These are phyloP conservation scores for Sphaerobolus stellatus DNA, from an alignment of 1,284 basidiomycete species.

Conservation along the genomic window DNA sequence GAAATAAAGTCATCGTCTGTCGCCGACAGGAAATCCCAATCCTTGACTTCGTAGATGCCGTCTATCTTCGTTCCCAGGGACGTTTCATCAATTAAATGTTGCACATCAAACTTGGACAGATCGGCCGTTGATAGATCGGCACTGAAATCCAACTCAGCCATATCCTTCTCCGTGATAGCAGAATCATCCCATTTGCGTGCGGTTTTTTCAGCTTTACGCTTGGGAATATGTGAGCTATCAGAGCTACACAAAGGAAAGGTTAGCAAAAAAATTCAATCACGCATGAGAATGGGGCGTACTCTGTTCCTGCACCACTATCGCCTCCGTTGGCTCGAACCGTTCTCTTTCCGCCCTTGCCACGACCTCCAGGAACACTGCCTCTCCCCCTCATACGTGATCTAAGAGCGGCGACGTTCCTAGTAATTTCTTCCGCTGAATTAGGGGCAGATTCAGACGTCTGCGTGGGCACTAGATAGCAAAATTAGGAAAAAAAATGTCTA, in stretches of 20 bases:
- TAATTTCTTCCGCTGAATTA: constrained; percentile 82
- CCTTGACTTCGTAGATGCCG: constrained; percentile 92
- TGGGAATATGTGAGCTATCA: constrained; percentile 55
- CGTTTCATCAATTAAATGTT: constrained; percentile 70
- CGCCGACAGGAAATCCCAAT: constrained; percentile 69
- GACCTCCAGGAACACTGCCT: constrained; percentile 57
- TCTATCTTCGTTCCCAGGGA: constrained; percentile 79
- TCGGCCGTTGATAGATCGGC: constrained; percentile 45
- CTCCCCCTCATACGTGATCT: constrained; percentile 78
- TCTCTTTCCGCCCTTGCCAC: constrained; percentile 50
- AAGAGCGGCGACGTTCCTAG: constrained; percentile 87
- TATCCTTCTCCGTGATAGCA: constrained; percentile 76
- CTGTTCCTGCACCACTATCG: constrained; percentile 62
- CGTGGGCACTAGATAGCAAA: constrained; percentile 49
- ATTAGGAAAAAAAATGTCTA: constrained; percentile 11
- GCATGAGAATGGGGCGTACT: constrained; percentile 43
- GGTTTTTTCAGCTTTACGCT: constrained; percentile 66
- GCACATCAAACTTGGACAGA: constrained; percentile 48
- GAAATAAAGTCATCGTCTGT: constrained; percentile 53
- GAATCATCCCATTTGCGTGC: constrained; percentile 93
- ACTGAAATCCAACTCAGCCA: constrained; percentile 88
- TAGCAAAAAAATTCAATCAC: not conserved
- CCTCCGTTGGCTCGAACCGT: constrained; percentile 48
- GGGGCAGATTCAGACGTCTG: constrained; percentile 54
- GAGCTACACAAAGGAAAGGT: constrained; percentile 26